Evolutionary conservation across 176 grass and related monocot species (phyloP), one percentile per base, ranked within the genome.

Genomic region (Puya raimondii): DNA sequence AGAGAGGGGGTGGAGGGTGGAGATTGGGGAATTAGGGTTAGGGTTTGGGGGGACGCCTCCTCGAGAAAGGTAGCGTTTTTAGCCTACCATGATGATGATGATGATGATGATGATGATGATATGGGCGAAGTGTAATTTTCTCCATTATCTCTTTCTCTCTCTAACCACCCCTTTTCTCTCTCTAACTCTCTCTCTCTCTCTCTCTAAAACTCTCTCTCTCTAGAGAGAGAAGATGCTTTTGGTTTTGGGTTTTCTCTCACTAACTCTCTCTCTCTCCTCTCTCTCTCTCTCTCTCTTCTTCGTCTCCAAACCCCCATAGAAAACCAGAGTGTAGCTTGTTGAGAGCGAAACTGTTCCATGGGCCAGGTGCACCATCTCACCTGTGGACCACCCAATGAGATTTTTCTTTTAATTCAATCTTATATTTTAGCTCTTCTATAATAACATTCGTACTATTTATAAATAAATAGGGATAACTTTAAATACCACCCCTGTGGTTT

Each of bases 81-180:
- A 61, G 56, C 56, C 56, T 61, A 18, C 56, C 16, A 2, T 22
- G 56, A 22, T 61, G 56, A 56, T 56, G 52, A 56, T 15, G 51
- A 58, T 61, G 56, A 61, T 61, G 56, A 61, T 61, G 56, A 56
- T n/a, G 52, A 56, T 56, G 52, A 61, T 61, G 56, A 61, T 61
- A 20, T 18, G 56, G 56, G 56, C 56, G 8, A 61, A 18, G 56
- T 61, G 56, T 61, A 61, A 61, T 61, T 61, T 61, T 7, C 56
- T 18, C 56, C 56, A 61, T 61, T 18, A 15, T 18, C 56, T 21
- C 9, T 59, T 20, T 59, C 56, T 59, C 56, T 59, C 56, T 59
- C 12, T 10, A 61, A 20, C 1, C 21, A 20, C 17, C 7, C 21
- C 11, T 14, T 61, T 61, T 16, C 17, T 17, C 56, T 61, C 33